Conservation (phyloP, 805 yeast species). For the Wickerhamiella azymoides region DNA sequence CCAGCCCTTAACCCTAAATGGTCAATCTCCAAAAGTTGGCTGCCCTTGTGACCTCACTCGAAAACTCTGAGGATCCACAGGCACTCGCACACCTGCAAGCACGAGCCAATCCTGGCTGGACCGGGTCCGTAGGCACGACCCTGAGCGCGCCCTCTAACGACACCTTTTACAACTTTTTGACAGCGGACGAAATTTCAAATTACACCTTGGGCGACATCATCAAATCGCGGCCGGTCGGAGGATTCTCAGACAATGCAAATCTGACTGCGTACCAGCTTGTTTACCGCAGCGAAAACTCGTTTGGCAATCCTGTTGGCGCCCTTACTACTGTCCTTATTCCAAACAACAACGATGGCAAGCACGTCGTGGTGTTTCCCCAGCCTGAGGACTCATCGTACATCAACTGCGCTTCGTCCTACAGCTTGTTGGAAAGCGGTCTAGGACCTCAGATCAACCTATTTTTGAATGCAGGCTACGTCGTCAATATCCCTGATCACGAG, state of each 20-base stretch:
- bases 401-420: conserved; percentile 19
- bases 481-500: conserved; percentile 20
- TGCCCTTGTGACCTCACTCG: not conserved
- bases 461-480: conserved; percentile 15
- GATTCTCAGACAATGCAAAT: conserved; percentile 6
- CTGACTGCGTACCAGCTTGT: conserved; percentile 11
- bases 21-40: conserved; percentile 1
- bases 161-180: conserved; percentile 11
- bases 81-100: not conserved
- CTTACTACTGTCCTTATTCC: conserved; percentile 14
- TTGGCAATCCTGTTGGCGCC: conserved; percentile 9
- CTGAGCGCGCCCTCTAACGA: conserved; percentile 13
- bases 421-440: conserved; percentile 9
- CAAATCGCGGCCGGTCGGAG: conserved; percentile 12
- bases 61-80: not conserved
- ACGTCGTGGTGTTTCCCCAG: conserved; percentile 15
- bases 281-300: conserved; percentile 10
- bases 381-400: conserved; percentile 16
- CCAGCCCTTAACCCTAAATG: not conserved
- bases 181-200: not conserved
- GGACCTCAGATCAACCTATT: conserved; percentile 11
- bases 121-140: conserved; percentile 8
- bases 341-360: conserved; percentile 7
- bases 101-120: conserved; percentile 10
- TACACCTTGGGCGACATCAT: conserved; percentile 7